phyloP scores from a whole-genome alignment of 176 grass and related monocot genomes.

The Cenchrus purpureus region DNA sequence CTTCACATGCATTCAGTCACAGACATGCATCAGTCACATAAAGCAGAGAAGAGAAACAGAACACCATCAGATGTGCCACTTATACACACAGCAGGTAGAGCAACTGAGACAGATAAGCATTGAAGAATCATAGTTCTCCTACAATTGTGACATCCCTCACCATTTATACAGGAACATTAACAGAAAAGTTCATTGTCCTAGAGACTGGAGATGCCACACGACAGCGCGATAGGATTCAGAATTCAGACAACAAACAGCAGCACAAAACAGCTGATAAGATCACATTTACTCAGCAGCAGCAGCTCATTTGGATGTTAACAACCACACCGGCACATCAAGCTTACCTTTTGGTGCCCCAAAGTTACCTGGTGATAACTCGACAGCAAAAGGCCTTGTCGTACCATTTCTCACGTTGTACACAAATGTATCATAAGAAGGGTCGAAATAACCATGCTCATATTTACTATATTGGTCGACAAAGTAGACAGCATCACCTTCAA shows the following conservation, averaged over 20 bases:
- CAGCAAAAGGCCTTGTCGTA: neutral
- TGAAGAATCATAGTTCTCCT: neutral
- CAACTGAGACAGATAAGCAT: neutral
- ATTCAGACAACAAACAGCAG: neutral
- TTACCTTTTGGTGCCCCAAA: neutral
- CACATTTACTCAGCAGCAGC: neutral
- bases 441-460: neutral
- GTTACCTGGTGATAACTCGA: neutral
- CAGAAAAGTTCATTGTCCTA: neutral
- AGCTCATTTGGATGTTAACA: constrained; percentile 9
- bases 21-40: neutral
- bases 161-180: neutral
- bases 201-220: neutral
- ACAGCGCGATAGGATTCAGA: neutral
- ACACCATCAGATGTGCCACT: neutral
- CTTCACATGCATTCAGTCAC: neutral
- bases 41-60: neutral
- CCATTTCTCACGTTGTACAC: constrained; percentile 16
- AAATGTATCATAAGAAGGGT: constrained; percentile 1
- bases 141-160: neutral
- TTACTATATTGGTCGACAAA: neutral
- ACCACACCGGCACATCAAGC: constrained; percentile 2
- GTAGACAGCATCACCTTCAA: constrained; percentile 5
- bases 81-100: neutral
- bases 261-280: neutral